A percentile compares a stretch with the other conserved stretches of the same genome.
These are phyloP conservation scores for Kwoniella sp. DNA, from an alignment of 768 basidiomycete genomes.

Conservation along the genomic window DNA sequence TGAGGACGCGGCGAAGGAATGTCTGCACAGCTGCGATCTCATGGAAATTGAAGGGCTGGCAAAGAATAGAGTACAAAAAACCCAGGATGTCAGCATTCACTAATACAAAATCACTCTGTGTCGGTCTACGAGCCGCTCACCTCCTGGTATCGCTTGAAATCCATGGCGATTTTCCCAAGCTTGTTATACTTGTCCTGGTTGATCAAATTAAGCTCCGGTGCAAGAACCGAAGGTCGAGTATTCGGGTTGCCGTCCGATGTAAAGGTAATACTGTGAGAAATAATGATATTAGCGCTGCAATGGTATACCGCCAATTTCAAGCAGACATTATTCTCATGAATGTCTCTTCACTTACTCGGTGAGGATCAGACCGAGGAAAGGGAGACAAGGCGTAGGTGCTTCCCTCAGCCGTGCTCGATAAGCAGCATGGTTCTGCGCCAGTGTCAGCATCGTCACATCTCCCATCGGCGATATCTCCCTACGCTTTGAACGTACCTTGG, in stretches of 20 bases:
- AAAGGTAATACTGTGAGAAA: constrained; percentile 69
- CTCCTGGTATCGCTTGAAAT: constrained; percentile 58
- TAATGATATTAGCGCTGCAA: too few species aligned
- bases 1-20: constrained; percentile 45
- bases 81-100: background rate
- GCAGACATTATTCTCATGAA: background rate
- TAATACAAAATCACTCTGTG: background rate
- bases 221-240: constrained; percentile 74
- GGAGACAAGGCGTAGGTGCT: constrained; percentile 87
- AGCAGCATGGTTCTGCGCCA: constrained; percentile 60
- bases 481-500: constrained; percentile 56
- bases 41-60: constrained; percentile 67
- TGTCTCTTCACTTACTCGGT: constrained; percentile 53
- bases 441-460: constrained; percentile 57
- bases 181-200: constrained; percentile 98
- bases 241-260: constrained; percentile 93
- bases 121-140: constrained; percentile 27
- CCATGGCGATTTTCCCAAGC: constrained; percentile 80
- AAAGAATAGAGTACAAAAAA: background rate
- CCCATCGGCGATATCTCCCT: too few species aligned
- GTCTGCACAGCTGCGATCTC: constrained; percentile 83
- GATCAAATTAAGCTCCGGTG: constrained; percentile 75
- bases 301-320: constrained; percentile 20
- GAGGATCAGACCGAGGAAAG: constrained; percentile 77
- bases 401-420: constrained; percentile 85